Percentiles rank a stretch among this genome's conserved stretches.
These are phyloP conservation scores for Fusarium setosum DNA, from an alignment of 2,329 filamentous ascomycete genomes.

Conservation along the genomic window DNA sequence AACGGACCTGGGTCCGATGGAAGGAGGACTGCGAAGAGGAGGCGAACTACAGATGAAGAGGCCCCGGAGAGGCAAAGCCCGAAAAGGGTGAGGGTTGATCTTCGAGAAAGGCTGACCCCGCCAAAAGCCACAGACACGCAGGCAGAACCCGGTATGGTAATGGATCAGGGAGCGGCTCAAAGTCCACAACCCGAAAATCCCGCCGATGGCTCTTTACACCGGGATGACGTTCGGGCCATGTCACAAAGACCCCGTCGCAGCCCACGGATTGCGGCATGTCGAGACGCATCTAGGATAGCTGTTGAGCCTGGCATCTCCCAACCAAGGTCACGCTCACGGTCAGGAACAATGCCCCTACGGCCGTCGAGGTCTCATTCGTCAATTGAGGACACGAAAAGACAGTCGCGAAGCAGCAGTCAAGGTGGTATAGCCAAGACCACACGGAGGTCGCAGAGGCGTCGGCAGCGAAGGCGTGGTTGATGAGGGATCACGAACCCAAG, in stretches of 20 bases:
- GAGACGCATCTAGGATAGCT: background rate
- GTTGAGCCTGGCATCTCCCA: background rate
- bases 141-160: background rate
- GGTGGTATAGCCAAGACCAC: background rate
- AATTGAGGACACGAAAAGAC: background rate
- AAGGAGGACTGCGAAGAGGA: background rate
- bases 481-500: background rate
- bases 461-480: background rate
- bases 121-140: background rate
- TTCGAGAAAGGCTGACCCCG: background rate
- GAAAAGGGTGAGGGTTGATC: background rate
- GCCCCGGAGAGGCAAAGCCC: background rate
- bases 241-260: background rate
- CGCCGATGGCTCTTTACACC: background rate
- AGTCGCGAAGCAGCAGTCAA: background rate
- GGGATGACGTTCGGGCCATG: background rate
- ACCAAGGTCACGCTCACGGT: background rate
- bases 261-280: background rate
- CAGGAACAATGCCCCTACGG: background rate
- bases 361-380: background rate
- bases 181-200: background rate
- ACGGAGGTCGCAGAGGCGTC: background rate
- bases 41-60: background rate
- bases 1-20: background rate
- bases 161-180: background rate